Evolutionary conservation across 1,284 basidiomycete species (phyloP).

Genomic region (Hemileia vastatrix): DNA sequence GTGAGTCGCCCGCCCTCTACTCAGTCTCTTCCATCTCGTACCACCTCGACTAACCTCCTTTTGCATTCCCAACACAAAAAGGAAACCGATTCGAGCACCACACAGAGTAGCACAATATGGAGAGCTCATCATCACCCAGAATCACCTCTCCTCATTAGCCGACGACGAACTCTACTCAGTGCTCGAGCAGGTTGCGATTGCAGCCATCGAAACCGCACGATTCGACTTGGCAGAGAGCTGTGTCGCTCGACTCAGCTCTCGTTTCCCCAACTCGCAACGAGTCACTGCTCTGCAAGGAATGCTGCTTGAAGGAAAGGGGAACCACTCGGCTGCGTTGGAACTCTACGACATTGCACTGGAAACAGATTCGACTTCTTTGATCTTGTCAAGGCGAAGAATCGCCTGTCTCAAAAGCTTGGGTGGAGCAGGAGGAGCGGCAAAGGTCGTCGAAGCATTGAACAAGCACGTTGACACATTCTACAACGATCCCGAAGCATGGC

Average conservation of each 20-base stretch:
- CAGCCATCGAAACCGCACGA: slow-evolving; percentile 71
- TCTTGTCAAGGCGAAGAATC: slow-evolving; percentile 68
- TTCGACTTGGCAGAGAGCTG: slow-evolving; percentile 67
- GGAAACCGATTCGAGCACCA: too few relatives aligned
- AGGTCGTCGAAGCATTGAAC: slow-evolving; percentile 64
- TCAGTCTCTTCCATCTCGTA: too few relatives aligned
- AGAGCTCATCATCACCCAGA: too few relatives aligned
- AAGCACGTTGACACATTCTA: slow-evolving; percentile 84
- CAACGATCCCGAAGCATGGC: slow-evolving; percentile 80
- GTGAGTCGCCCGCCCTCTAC: too few relatives aligned
- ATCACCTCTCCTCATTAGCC: too few relatives aligned
- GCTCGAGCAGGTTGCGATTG: slow-evolving; percentile 77
- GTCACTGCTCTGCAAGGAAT: slow-evolving; percentile 75
- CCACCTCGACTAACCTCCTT: too few relatives aligned
- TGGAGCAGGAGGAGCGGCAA: slow-evolving; percentile 37
- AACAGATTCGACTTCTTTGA: slow-evolving; percentile 60
- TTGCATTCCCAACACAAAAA: too few relatives aligned
- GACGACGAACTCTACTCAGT: too few relatives aligned
- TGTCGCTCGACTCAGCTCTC: slow-evolving; percentile 56
- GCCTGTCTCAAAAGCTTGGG: slow-evolving; percentile 49
- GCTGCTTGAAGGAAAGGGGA: slow-evolving; percentile 62
- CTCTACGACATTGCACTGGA: slow-evolving; percentile 62
- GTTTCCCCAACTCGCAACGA: slow-evolving; percentile 71
- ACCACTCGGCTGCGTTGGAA: slow-evolving; percentile 53
- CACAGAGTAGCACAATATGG: too few relatives aligned